These are phyloP conservation scores for Calocera viscosa DNA, from an alignment of 768 basidiomycete genomes.

Conservation along the genomic window DNA sequence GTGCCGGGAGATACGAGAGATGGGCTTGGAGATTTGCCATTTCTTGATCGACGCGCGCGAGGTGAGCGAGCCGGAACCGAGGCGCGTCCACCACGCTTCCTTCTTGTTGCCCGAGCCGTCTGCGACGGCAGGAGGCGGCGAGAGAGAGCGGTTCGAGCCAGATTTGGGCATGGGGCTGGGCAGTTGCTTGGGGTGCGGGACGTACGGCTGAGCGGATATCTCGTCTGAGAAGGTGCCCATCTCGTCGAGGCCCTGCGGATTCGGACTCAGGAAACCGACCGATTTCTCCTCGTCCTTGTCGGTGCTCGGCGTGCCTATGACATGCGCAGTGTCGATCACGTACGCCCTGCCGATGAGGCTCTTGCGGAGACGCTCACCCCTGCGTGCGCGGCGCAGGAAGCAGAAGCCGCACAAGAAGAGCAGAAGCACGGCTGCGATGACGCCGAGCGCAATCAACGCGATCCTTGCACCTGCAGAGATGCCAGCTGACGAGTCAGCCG, in stretches of 20 bases:
- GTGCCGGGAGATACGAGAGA: neutral
- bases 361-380: neutral
- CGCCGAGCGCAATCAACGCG: conserved; percentile 42
- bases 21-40: conserved; percentile 8
- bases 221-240: neutral
- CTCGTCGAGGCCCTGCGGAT: neutral
- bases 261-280: neutral
- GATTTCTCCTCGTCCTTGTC: neutral
- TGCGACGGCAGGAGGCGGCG: neutral
- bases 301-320: neutral
- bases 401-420: neutral
- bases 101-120: neutral
- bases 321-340: neutral
- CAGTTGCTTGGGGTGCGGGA: neutral
- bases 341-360: neutral
- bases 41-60: conserved; percentile 1
- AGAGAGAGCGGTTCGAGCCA: neutral
- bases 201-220: neutral
- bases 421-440: conserved; percentile 41
- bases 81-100: neutral
- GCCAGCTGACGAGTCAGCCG: conserved; percentile 36
- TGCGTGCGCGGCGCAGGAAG: neutral
- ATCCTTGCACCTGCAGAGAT: conserved; percentile 53
- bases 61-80: neutral
- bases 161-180: neutral